These are phyloP conservation scores for Monosporascus sp. DNA, from an alignment of 2,329 filamentous ascomycete genomes.

Conservation along the genomic window DNA sequence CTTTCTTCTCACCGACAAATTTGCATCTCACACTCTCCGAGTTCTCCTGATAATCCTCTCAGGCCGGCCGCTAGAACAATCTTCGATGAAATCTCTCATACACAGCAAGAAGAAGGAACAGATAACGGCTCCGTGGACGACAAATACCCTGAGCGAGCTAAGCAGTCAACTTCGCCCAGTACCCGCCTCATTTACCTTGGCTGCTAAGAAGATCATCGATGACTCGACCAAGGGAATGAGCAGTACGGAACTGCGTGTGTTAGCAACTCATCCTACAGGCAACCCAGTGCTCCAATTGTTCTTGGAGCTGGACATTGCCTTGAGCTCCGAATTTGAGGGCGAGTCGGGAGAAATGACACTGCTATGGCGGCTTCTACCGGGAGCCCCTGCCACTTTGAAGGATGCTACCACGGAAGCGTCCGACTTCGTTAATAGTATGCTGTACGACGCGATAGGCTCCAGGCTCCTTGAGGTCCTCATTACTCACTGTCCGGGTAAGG, in stretches of 20 bases:
- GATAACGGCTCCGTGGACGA: conserved; percentile 55
- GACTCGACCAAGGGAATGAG: conserved; percentile 73
- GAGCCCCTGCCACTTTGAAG: conserved; percentile 62
- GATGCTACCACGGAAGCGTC: conserved; percentile 68
- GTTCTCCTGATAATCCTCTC: conserved; percentile 82
- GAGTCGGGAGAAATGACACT: conserved; percentile 45
- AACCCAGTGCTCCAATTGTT: conserved; percentile 92
- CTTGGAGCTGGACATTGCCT: conserved; percentile 75
- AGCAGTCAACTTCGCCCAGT: conserved; percentile 50
- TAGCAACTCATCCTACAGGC: conserved; percentile 84
- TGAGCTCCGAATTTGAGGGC: conserved; percentile 60
- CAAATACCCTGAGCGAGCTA: conserved; percentile 42
- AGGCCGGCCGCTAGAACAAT: conserved; percentile 70
- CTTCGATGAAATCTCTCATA: conserved; percentile 65
- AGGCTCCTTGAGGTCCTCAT: conserved; percentile 85
- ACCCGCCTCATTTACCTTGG: conserved; percentile 70
- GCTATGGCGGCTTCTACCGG: conserved; percentile 72
- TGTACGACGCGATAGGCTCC: conserved; percentile 88
- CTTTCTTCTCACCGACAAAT: conserved; percentile 78
- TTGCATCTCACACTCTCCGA: conserved; percentile 85
- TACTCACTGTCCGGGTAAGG: conserved; percentile 71
- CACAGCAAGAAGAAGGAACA: conserved; percentile 93
- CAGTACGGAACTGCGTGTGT: conserved; percentile 70
- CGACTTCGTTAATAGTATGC: conserved; percentile 74
- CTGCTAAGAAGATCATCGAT: conserved; percentile 74